phyloP scores from a whole-genome alignment of 2,329 filamentous ascomycete species.

The Didymella lethalis region DNA sequence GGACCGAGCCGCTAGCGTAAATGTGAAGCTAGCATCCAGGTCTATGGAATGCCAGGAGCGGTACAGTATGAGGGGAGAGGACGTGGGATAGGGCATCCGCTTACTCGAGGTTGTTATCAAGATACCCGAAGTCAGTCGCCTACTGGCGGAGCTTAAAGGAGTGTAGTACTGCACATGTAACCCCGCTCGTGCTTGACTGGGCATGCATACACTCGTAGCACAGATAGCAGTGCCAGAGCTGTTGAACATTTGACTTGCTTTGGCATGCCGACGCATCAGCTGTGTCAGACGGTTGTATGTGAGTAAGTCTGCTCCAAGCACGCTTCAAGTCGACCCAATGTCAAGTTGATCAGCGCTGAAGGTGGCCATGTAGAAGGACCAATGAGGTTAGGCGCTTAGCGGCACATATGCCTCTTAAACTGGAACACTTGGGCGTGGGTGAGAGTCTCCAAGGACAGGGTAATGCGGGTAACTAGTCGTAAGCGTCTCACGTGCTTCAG shows the following conservation, averaged over 20 bases:
- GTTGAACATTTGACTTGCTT: neutral
- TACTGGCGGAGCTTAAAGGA: constrained; percentile 14
- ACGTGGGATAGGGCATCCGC: constrained; percentile 15
- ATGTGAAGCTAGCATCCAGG: neutral
- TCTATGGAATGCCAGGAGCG: neutral
- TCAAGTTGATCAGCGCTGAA: no score
- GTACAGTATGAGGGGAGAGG: constrained; percentile 1
- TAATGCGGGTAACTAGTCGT: constrained; percentile 2
- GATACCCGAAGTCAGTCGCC: neutral
- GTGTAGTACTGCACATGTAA: constrained; percentile 17
- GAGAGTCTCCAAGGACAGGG: neutral
- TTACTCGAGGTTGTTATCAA: constrained; percentile 20
- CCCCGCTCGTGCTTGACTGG: constrained; percentile 21
- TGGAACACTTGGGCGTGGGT: neutral
- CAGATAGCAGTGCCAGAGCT: neutral
- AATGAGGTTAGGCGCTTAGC: neutral
- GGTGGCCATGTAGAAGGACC: neutral
- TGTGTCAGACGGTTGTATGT: neutral
- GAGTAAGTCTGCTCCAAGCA: neutral
- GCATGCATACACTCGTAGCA: constrained; percentile 2
- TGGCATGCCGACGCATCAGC: neutral
- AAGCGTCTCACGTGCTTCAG: constrained; percentile 8
- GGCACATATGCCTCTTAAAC: neutral
- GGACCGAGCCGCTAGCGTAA: constrained; percentile 10
- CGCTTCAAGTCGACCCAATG: neutral